Evolutionary conservation across 1,139 yeast species (phyloP), one percentile per base, ranked within the genome.

Genomic region (Zhuliangozyma blackwelliae): DNA sequence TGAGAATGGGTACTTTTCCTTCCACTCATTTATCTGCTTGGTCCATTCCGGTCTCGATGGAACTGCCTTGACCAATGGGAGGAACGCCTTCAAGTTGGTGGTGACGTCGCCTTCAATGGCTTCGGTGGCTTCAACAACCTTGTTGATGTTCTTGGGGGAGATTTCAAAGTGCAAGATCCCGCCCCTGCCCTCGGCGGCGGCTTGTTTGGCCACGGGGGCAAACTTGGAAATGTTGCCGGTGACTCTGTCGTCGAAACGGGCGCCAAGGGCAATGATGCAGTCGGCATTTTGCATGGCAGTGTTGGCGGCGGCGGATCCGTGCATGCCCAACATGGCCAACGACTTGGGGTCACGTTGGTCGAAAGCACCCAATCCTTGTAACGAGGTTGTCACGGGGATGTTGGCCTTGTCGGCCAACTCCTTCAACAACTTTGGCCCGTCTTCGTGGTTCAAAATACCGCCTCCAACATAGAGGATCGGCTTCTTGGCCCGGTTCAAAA

Each of bases 201-300:
- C 98, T 44, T 77, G 72, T 55, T 79, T 84, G 38, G 97, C 97
- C 41, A 69, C 87, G 40, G 98, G 98, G 29, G 98, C 98, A 62
- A 92, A 92, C 60, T 85, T 85, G 46, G 85, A 51, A 40, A 92
- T 74, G 56, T 79, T 79, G 56, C 94, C 84, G 34, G 98, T 92
- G 51, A 92, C 98, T 72, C 98, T 89, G 69, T 92, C 98, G 64
- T 92, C 98, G 55, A 92, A 92, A 61, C 98, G 79, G 31, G 97
- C 96, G 58, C 98, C 98, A 35, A 92, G 74, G 19, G 97, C 97
- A 50, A 92, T 69, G 56, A 92, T 87, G 54, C 92, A 70, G 64
- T 92, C 98, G 30, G 98, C 96, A 41, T 78, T 74, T 68, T 92
- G 98, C 52, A 92, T 83, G 33, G 97, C 95, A 52, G 86, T 63